Percentiles rank a stretch among this genome's conserved stretches.
Evolutionary conservation across 2,329 filamentous ascomycete species (phyloP).

Genomic region (Tolypocladium ophioglossoides): DNA sequence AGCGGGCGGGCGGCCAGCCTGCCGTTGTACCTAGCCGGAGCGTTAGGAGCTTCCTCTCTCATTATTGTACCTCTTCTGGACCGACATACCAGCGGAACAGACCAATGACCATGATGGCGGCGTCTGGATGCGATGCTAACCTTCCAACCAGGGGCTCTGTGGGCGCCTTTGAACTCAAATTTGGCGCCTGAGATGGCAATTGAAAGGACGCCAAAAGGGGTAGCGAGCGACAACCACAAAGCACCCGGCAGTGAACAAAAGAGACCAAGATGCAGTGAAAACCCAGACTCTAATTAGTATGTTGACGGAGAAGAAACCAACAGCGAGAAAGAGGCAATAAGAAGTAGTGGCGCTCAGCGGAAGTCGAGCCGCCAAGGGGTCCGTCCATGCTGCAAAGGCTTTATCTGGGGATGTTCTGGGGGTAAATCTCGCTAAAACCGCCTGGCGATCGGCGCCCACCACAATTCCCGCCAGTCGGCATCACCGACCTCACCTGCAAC

Average conservation of each 20-base stretch:
- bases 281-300: not conserved
- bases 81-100: conserved; percentile 19
- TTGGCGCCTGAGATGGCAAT: not conserved
- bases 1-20: conserved; percentile 72
- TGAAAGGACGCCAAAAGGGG: not conserved
- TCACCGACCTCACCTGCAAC: too few species aligned
- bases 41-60: conserved; percentile 3
- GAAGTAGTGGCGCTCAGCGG: not conserved
- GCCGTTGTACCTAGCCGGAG: conserved; percentile 64
- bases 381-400: not conserved
- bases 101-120: conserved; percentile 8
- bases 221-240: not conserved
- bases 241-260: not conserved
- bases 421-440: conserved; percentile 11
- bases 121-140: not conserved
- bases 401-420: conserved; percentile 3
- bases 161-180: not conserved
- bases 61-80: not conserved
- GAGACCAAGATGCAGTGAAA: not conserved
- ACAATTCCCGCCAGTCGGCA: too few species aligned
- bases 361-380: not conserved
- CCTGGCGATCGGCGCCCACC: not conserved
- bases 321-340: not conserved
- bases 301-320: not conserved
- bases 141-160: not conserved